Percentiles rank a stretch among this genome's conserved stretches.
phyloP scores from a whole-genome alignment of 2,329 filamentous ascomycete genomes.

The Elsinoe batatas region DNA sequence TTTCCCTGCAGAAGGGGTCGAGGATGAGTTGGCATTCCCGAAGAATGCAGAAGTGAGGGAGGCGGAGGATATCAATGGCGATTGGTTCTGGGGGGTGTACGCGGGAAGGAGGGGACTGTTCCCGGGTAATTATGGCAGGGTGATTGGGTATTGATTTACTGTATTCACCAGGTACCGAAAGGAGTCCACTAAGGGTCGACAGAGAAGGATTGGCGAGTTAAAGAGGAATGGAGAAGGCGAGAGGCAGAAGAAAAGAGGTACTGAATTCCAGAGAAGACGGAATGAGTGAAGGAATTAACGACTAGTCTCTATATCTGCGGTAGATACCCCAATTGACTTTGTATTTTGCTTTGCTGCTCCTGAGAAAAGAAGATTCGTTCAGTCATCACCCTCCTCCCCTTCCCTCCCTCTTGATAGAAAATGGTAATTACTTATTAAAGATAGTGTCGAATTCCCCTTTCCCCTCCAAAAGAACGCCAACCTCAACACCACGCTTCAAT shows the following conservation, averaged over 20 bases:
- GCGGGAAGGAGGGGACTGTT: constrained; percentile 72
- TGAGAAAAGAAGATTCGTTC: constrained; percentile 4
- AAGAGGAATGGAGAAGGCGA: not conserved
- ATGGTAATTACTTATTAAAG: not conserved
- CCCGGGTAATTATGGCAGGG: constrained; percentile 63
- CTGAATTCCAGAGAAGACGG: not conserved
- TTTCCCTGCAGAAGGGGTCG: constrained; percentile 54
- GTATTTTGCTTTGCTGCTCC: not conserved
- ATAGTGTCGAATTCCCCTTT: not conserved
- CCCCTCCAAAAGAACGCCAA: not conserved
- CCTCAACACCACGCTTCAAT: not conserved
- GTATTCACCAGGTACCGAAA: too few relatives aligned
- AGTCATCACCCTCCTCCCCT: not conserved
- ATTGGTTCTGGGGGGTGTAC: constrained; percentile 84
- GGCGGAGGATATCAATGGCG: constrained; percentile 76
- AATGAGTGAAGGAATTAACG: not conserved
- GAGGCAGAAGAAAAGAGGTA: not conserved
- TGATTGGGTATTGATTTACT: constrained; percentile 23
- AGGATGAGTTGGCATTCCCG: constrained; percentile 76
- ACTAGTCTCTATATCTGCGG: constrained; percentile 3
- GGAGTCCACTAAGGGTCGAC: too few relatives aligned
- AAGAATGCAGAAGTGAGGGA: constrained; percentile 73
- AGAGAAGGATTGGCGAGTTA: too few relatives aligned
- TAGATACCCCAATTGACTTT: constrained; percentile 2
- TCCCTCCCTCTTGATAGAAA: not conserved